Evolutionary conservation across 192 early-diverging fungal genomes (phyloP), one percentile per base, ranked within the genome.

Genomic region (Rhizophagus clarus): DNA sequence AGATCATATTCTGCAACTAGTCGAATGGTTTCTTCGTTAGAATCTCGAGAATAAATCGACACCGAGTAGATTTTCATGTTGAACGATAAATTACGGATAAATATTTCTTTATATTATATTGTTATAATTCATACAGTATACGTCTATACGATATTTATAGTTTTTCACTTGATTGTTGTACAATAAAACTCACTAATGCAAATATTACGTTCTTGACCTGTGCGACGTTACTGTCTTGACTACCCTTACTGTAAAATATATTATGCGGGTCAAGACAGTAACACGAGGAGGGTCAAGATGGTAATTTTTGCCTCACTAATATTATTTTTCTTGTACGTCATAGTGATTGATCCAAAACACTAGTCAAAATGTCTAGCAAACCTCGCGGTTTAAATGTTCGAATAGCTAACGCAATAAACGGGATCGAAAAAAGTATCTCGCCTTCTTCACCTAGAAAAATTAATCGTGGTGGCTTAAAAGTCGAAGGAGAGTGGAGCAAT

Each of bases 11-110:
- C 77, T 56, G 34, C 77, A n/a, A 51, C 47, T 1, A 79, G 40
- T 2, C 28, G 6, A 62, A 34, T 66, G 14, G 29, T 34, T 24
- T 15, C 34, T 14, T 29, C 15, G n/a, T 51, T 15, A 15, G 26
- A 20, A 26, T 64, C 49, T 26, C 26, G 37, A 60, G 77, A 31
- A 6, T 70, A 79, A 31, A 79, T 26, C 15, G 77, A 28, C 29
- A 79, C 15, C 11, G 66, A 68, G 29, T 79, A 79, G 9, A 79
- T 31, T 61, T 79, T 79, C 77, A 79, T 79, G 15, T 75, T 72
- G 24, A 3, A 28, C 64, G 49, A 56, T 14, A 56, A 45, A 20
- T 56, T 56, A 4, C 15, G 20, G 11, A 45, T 10, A 12, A 45
- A 12, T 45, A 12, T 4, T 40, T 40, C 40, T 8, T 32, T 32